These are phyloP conservation scores for Taphrina communis DNA, from an alignment of 1,139 yeast genomes.

Conservation along the genomic window DNA sequence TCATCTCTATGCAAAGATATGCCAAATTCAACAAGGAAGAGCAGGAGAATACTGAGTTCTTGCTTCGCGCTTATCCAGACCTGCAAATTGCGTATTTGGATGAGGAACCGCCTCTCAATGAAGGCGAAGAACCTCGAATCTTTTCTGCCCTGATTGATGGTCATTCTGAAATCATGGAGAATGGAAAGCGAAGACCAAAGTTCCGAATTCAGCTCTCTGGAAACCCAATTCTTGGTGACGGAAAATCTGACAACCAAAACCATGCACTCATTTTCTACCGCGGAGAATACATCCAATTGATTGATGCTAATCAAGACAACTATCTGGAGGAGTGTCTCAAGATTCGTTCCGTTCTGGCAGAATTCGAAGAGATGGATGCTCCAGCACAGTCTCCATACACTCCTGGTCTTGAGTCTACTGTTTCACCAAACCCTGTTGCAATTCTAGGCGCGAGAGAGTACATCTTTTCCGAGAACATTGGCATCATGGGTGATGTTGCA, in stretches of 20 bases:
- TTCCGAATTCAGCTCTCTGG: constrained; percentile 97
- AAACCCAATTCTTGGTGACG: constrained; percentile 98
- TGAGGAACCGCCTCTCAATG: constrained; percentile 86
- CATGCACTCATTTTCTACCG: constrained; percentile 96
- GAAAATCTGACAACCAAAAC: constrained; percentile 98
- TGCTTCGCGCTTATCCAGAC: constrained; percentile 98
- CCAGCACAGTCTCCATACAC: constrained; percentile 59
- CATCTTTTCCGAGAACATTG: constrained; percentile 97
- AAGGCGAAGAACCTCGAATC: constrained; percentile 97
- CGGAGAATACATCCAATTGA: constrained; percentile 97
- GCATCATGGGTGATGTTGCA: constrained; percentile 99
- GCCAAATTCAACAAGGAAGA: constrained; percentile 97
- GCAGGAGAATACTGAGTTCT: constrained; percentile 96
- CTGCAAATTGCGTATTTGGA: constrained; percentile 97
- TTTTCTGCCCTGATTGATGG: constrained; percentile 97
- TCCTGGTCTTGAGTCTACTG: constrained; percentile 54
- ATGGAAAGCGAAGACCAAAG: constrained; percentile 98
- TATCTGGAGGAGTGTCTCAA: constrained; percentile 97
- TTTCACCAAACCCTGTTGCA: constrained; percentile 77
- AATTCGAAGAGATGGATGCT: constrained; percentile 91
- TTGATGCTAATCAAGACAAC: constrained; percentile 99
- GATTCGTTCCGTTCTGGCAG: constrained; percentile 96
- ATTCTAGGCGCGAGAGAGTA: constrained; percentile 99
- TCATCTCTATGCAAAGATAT: constrained; percentile 98
- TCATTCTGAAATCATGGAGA: constrained; percentile 95